Evolutionary conservation across 164 flowering plant genomes (phyloP).

Genomic region (Umbellularia californica): DNA sequence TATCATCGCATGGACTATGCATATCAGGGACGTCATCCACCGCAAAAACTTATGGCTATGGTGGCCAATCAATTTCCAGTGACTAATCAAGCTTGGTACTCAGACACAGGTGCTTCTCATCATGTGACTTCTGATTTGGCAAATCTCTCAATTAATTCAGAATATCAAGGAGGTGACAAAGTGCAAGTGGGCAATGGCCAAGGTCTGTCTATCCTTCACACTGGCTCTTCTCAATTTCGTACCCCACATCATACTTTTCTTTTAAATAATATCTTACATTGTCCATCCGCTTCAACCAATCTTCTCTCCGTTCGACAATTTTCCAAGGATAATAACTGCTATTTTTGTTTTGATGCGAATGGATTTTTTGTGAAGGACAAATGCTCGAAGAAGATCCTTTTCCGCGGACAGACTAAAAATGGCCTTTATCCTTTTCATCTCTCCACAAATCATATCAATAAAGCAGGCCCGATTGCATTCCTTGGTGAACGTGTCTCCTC

Average conservation of each 20-base stretch:
- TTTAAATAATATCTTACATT: neutral
- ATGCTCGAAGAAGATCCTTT: no score
- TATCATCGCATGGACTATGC: neutral
- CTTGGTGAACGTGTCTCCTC: neutral
- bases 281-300: neutral
- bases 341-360: no score
- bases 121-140: neutral
- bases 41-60: neutral
- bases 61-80: neutral
- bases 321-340: neutral
- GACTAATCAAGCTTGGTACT: neutral
- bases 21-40: neutral
- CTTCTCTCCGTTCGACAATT: neutral
- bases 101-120: neutral
- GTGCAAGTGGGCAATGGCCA: neutral
- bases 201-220: neutral
- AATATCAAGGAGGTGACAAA: neutral
- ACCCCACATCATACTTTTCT: neutral
- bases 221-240: neutral
- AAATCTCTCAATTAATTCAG: neutral
- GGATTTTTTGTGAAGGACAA: no score
- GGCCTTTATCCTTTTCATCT: no score
- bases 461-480: neutral
- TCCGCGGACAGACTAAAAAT: no score
- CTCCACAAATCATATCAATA: no score